Evolutionary conservation across 164 flowering plant genomes (phyloP), one percentile per base, ranked within the genome.

Genomic region (Annona cherimola): DNA sequence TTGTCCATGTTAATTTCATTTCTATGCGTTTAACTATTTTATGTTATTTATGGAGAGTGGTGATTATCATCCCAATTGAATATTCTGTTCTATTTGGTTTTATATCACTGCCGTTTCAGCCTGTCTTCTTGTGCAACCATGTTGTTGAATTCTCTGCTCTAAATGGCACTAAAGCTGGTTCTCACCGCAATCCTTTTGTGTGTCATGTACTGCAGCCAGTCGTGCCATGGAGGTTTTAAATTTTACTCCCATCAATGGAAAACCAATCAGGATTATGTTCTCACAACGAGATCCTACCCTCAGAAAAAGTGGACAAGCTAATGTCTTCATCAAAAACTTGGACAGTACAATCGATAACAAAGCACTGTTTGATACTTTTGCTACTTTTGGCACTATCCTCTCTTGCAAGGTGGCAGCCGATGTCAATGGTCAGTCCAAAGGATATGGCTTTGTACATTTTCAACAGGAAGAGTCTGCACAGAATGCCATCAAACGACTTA

Each of bases 391-490:
- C 2, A 79, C 80, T 5, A 82, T 92, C 12, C 90, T 88, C 43
- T 88, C 92, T 59, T 89, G 93, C 86, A 92, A 92, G 82, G 86
- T 90, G 35, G 93, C 92, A 43, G 66, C 79, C 73, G 91, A 92
- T 78, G 64, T 44, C 74, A 84, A 67, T 76, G 93, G 90, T 4
- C 83, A 81, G 55, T 84, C 92, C 0, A 89, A 79, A 78, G 97
- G 97, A 3, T 86, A 86, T 76, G 97, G 97, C 0, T 90, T 84
- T 82, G 95, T 90, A 19, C 95, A 92, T 77, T 92, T 83, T 79
- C 91, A 88, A 5, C 74, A 76, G 42, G 91, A 89, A 39, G 89
- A 89, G 19, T 82, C 84, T 39, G 94, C 93, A 12, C 81, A 79
- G n/a, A 78, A 57, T 71, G 91, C 97, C 43, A 89, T 91, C 42